Evolutionary conservation across 2,329 filamentous ascomycete species (phyloP).

Genomic region (Arthrobotrys musiformis): DNA sequence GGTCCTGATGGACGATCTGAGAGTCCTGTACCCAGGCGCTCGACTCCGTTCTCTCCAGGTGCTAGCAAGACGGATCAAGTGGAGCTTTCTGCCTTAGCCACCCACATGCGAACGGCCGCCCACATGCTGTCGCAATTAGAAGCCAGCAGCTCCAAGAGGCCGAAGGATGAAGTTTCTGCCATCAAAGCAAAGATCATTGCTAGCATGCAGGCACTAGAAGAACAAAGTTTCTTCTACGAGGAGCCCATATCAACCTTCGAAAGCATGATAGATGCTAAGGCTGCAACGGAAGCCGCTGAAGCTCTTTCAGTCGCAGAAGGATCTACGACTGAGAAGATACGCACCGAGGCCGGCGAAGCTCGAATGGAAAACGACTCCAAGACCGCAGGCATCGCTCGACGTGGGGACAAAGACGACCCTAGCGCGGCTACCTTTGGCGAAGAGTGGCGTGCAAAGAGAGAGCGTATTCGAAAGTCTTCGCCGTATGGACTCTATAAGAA

Average conservation of each 20-base stretch:
- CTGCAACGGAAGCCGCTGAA: slow-evolving; percentile 66
- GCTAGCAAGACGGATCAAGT: slow-evolving; percentile 72
- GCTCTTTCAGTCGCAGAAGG: slow-evolving; percentile 66
- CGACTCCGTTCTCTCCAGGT: slow-evolving; percentile 69
- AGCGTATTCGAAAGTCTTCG: slow-evolving; percentile 82
- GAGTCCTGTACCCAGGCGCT: slow-evolving; percentile 34
- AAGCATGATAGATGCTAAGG: slow-evolving; percentile 80
- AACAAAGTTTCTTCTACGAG: slow-evolving; percentile 78
- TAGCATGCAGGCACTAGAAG: slow-evolving; percentile 87
- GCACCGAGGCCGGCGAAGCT: slow-evolving; percentile 78
- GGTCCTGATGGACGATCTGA: slow-evolving; percentile 64
- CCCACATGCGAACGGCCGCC: slow-evolving; percentile 86
- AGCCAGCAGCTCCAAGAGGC: slow-evolving; percentile 80
- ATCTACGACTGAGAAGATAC: slow-evolving; percentile 65
- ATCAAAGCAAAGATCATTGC: slow-evolving; percentile 88
- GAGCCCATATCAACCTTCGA: slow-evolving; percentile 80
- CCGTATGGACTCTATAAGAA: slow-evolving; percentile 91
- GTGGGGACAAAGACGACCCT: slow-evolving; percentile 84
- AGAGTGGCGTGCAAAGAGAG: slow-evolving; percentile 84
- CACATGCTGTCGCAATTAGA: slow-evolving; percentile 88
- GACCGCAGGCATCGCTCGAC: slow-evolving; percentile 82
- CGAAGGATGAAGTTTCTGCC: slow-evolving; percentile 81
- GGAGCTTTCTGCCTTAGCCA: slow-evolving; percentile 83
- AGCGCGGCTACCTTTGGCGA: slow-evolving; percentile 88
- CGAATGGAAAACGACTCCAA: slow-evolving; percentile 91